Percentiles rank a stretch among this genome's conserved stretches.
These are phyloP conservation scores for Cephaloascus albidus DNA, from an alignment of 805 yeast genomes.

Conservation along the genomic window DNA sequence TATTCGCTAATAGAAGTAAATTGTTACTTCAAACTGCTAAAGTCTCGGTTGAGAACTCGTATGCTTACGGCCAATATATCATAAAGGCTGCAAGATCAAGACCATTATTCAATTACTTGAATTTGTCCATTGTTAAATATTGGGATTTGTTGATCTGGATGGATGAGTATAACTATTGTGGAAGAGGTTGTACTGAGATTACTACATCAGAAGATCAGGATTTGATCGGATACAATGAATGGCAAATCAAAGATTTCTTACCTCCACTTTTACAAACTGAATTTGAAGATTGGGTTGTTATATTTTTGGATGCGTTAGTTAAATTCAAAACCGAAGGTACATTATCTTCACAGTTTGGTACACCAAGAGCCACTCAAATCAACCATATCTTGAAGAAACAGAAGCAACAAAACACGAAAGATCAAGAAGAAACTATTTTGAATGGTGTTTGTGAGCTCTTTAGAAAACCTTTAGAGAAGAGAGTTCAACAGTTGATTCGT, in stretches of 20 bases:
- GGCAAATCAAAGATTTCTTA: constrained; percentile 73
- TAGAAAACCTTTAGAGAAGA: constrained; percentile 52
- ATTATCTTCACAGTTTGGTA: constrained; percentile 20
- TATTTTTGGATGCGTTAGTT: constrained; percentile 63
- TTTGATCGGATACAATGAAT: constrained; percentile 44
- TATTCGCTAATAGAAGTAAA: constrained; percentile 74
- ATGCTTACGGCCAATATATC: constrained; percentile 82
- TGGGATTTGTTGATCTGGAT: constrained; percentile 97
- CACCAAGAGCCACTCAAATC: constrained; percentile 67
- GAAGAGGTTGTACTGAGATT: constrained; percentile 43
- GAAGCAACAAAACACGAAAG: constrained; percentile 11
- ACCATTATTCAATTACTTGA: constrained; percentile 77
- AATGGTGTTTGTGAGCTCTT: constrained; percentile 46
- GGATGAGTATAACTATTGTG: constrained; percentile 86
- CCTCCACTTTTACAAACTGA: constrained; percentile 74
- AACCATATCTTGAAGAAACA: constrained; percentile 40
- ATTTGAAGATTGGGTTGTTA: constrained; percentile 78
- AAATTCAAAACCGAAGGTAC: constrained; percentile 35
- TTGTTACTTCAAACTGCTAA: constrained; percentile 68
- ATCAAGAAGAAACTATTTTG: constrained; percentile 11
- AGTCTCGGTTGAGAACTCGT: constrained; percentile 73
- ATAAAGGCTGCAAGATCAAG: constrained; percentile 69
- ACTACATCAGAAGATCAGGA: constrained; percentile 32
- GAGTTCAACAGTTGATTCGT: constrained; percentile 56
- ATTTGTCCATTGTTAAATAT: constrained; percentile 60